Percentiles rank a stretch among this genome's conserved stretches.
Evolutionary conservation across 768 basidiomycete species (phyloP).

Genomic region (Chalciporus chontae): DNA sequence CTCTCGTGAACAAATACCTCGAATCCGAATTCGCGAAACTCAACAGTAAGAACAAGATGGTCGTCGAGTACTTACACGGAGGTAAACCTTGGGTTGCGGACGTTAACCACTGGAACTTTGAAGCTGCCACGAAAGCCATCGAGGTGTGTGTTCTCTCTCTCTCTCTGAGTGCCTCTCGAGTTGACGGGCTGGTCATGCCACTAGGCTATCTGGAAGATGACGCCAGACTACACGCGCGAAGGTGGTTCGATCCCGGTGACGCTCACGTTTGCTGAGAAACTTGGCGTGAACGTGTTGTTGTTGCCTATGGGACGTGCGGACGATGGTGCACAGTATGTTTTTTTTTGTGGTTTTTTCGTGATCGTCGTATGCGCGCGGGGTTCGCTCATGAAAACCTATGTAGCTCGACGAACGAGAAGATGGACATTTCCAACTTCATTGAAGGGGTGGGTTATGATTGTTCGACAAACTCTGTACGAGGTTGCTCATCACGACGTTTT

Average conservation of each 20-base stretch:
- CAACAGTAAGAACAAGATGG: constrained; percentile 77
- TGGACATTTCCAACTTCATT: constrained; percentile 88
- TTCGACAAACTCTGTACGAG: not conserved
- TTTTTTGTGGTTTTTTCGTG: constrained; percentile 13
- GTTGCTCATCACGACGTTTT: not conserved
- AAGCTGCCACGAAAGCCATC: constrained; percentile 85
- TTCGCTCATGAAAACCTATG: not conserved
- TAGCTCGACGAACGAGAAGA: constrained; percentile 92
- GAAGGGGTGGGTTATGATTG: constrained; percentile 56
- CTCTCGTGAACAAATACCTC: constrained; percentile 68
- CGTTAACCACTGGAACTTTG: constrained; percentile 88
- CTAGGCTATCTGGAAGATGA: constrained; percentile 56
- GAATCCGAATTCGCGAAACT: constrained; percentile 81
- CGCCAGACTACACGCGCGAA: constrained; percentile 83
- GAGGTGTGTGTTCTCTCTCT: constrained; percentile 45
- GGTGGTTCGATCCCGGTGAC: constrained; percentile 96
- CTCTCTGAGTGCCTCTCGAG: not conserved
- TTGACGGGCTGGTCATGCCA: not conserved
- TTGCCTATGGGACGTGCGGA: constrained; percentile 93
- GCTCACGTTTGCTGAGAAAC: constrained; percentile 85
- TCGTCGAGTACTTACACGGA: constrained; percentile 67
- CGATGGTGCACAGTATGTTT: constrained; percentile 85
- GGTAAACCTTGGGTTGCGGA: constrained; percentile 91
- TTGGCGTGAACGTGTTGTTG: constrained; percentile 83
- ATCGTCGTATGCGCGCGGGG: not conserved